Evolutionary conservation across 192 early-diverging fungal genomes (phyloP).

Genomic region (Coemansia guatemalensis): DNA sequence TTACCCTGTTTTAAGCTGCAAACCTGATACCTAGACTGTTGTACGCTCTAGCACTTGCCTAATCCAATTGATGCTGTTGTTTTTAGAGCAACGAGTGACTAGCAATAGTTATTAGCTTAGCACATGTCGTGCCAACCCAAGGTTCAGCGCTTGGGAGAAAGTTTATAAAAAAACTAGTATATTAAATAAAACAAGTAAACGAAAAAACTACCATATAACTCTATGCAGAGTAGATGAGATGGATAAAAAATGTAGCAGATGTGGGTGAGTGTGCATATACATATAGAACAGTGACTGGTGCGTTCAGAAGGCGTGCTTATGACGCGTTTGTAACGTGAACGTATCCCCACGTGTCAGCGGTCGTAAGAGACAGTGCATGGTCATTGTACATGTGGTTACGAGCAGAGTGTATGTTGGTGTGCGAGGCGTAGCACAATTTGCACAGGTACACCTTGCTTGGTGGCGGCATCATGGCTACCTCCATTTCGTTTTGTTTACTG

Average conservation of each 20-base stretch:
- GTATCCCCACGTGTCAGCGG: conserved; percentile 44
- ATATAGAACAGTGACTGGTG: not conserved
- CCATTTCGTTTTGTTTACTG: conserved; percentile 10
- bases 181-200: not conserved
- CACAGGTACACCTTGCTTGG: conserved; percentile 51
- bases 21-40: too few species aligned
- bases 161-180: not conserved
- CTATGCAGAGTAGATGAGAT: not conserved
- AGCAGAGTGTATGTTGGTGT: conserved; percentile 54
- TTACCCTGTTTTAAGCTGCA: too few species aligned
- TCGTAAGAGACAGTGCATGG: conserved; percentile 35
- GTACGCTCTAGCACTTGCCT: too few species aligned
- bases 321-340: conserved; percentile 25
- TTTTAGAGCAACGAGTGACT: too few species aligned
- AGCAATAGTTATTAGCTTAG: not conserved
- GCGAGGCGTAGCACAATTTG: conserved; percentile 48
- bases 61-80: not conserved
- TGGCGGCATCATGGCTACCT: conserved; percentile 39
- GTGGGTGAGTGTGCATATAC: conserved; percentile 16
- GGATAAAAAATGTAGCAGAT: not conserved
- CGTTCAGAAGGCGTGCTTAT: not conserved
- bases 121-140: not conserved
- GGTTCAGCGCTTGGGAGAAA: not conserved
- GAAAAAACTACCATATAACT: not conserved
- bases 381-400: conserved; percentile 45